Evolutionary conservation across 148 eudicot genomes (phyloP).

Genomic region (Cornus florida): DNA sequence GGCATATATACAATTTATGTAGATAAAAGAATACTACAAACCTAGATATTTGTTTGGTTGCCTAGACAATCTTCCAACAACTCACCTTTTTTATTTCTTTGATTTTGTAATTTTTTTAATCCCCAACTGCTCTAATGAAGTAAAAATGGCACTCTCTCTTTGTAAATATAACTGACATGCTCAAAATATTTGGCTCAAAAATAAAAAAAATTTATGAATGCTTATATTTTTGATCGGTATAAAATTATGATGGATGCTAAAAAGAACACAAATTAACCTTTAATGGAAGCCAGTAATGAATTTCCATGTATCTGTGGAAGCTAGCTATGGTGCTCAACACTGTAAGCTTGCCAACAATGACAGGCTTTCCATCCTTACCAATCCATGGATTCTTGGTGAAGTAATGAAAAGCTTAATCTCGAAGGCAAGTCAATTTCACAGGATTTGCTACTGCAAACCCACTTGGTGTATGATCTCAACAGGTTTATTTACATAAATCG

Average conservation of each 20-base stretch:
- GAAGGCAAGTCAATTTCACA: conserved; percentile 11
- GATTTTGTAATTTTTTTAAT: no score
- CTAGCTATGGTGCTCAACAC: conserved; percentile 41
- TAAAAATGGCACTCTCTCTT: no score
- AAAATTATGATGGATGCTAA: background rate
- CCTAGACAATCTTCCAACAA: no score
- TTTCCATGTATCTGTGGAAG: conserved; percentile 45
- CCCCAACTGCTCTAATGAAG: no score
- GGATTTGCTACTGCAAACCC: conserved; percentile 54
- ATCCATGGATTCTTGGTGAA: conserved; percentile 51
- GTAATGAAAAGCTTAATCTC: conserved; percentile 31
- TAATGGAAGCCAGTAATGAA: conserved; percentile 52
- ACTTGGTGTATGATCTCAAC: conserved; percentile 34
- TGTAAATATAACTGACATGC: no score
- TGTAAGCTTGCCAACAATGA: conserved; percentile 39
- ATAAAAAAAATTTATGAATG: no score
- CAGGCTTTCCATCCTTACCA: conserved; percentile 53
- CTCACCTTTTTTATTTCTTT: no score
- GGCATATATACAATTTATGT: no score
- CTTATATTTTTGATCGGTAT: no score
- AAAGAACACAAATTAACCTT: conserved; percentile 32
- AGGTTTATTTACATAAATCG: conserved; percentile 30
- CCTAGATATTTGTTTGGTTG: no score
- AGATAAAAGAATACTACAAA: no score
- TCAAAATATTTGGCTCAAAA: no score